phyloP scores from a whole-genome alignment of 768 basidiomycete species.

The Calocybe indica region DNA sequence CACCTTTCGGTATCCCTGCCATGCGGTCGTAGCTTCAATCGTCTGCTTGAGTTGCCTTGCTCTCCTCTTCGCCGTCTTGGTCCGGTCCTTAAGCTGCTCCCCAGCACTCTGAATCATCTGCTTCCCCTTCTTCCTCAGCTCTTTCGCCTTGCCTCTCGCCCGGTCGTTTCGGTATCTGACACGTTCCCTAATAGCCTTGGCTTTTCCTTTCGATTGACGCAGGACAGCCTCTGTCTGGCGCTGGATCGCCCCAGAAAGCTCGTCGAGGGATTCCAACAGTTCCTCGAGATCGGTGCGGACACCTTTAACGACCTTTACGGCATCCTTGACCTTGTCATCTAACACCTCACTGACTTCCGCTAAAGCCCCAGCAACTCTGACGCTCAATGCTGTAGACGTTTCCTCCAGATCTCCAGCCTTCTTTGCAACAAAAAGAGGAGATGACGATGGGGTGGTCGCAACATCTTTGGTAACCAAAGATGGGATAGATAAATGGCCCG shows the following conservation, averaged over 20 bases:
- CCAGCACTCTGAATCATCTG: conserved; percentile 38
- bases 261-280: conserved; percentile 54
- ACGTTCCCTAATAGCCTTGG: conserved; percentile 35
- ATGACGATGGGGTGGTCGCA: no score
- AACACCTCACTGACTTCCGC: conserved; percentile 28
- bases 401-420: no score
- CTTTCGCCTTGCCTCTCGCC: conserved; percentile 47
- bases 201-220: conserved; percentile 43
- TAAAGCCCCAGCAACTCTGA: conserved; percentile 38
- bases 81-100: conserved; percentile 33
- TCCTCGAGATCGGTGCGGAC: conserved; percentile 50
- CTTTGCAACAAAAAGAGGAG: no score
- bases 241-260: conserved; percentile 43
- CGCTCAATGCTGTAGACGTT: conserved; percentile 26
- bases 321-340: conserved; percentile 39
- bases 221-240: conserved; percentile 42
- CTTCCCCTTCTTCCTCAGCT: conserved; percentile 43
- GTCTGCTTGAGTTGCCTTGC: conserved; percentile 1
- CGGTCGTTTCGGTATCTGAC: conserved; percentile 44
- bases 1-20: conserved; percentile 24
- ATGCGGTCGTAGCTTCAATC: conserved; percentile 25
- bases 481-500: conserved; percentile 13
- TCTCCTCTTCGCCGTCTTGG: conserved; percentile 19
- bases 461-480: no score
- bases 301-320: conserved; percentile 35